Evolutionary conservation across 352 stramenopile genomes (phyloP).

Genomic region (Aphanomyces invadans): DNA sequence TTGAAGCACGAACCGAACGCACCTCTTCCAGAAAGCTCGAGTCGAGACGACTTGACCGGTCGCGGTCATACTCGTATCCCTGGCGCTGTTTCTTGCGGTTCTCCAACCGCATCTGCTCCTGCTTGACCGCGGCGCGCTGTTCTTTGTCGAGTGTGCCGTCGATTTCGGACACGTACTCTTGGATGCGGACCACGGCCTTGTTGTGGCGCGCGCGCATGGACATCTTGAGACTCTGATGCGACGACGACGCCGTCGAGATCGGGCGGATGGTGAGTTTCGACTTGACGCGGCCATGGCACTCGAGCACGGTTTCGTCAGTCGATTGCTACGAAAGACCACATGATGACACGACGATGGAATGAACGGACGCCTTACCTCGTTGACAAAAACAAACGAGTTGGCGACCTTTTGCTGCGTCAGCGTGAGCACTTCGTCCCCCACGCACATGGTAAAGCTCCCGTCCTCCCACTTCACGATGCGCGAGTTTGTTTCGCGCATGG

Average conservation of each 20-base stretch:
- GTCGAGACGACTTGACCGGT: slow-evolving; percentile 68
- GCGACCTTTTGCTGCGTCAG: slow-evolving; percentile 78
- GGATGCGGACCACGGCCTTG: slow-evolving; percentile 80
- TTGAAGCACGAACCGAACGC: neutral
- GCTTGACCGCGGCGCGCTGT: slow-evolving; percentile 76
- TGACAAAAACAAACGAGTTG: slow-evolving; percentile 82
- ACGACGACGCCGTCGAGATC: slow-evolving; percentile 75
- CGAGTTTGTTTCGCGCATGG: slow-evolving; percentile 65
- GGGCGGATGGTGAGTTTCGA: slow-evolving; percentile 84
- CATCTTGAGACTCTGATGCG: slow-evolving; percentile 83
- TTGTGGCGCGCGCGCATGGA: slow-evolving; percentile 85
- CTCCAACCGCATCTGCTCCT: slow-evolving; percentile 73
- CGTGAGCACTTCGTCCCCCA: slow-evolving; percentile 72
- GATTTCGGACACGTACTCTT: slow-evolving; percentile 80
- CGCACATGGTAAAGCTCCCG: slow-evolving; percentile 78
- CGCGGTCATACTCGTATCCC: slow-evolving; percentile 69
- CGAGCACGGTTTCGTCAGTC: slow-evolving; percentile 69
- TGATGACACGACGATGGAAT: neutral
- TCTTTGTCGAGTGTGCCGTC: slow-evolving; percentile 77
- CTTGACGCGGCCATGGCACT: slow-evolving; percentile 71
- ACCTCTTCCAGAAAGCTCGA: slow-evolving; percentile 70
- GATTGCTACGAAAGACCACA: slow-evolving; percentile 28
- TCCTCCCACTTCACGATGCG: slow-evolving; percentile 84
- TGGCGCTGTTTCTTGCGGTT: slow-evolving; percentile 82
- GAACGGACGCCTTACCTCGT: slow-evolving; percentile 36